Base-by-base conservation (phyloP, 352 stramenopile species). In the Ophiocytium majus region DNA sequence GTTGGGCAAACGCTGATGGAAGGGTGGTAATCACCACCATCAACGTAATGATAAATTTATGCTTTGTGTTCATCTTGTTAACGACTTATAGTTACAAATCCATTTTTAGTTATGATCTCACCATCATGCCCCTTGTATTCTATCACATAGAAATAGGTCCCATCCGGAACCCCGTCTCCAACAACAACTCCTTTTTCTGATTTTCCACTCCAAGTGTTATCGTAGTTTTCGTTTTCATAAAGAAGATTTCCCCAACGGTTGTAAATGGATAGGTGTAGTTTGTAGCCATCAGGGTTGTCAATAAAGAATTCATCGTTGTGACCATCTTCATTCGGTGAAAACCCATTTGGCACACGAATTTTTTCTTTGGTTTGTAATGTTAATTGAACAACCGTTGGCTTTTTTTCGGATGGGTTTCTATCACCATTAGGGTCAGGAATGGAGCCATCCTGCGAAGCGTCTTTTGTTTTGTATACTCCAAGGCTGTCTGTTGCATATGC, bases 131-230 rank as follows among this genome's bases (percentile, higher is more conserved):
- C 57, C 28, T n/a, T n/a, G n/a, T 23, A 28, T 71, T 71, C 57
- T 23, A 71, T 71, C 28, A 71, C 28, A 71, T 71, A 71, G 57
- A 71, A 71, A 28, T 71, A 71, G 28, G 57, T 71, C 28, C 57
- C 57, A 23, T 71, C 57, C 28, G 57, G 57, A 23, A 71, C 23
- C 28, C 28, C 57, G 28, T 71, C 28, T 23, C 57, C 57, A 71
- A 71, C 23, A 28, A 23, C 28, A 23, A 71, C 57, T 23, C 57
- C 57, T 71, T 71, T 23, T 23, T 71, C 28, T 71, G 57, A 71
- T 71, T 23, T 71, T 71, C 57, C 57, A 71, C 28, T 28, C 57
- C 57, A 71, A 23, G 57, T 23, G 28, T 71, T 71, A 71, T 71
- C 57, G 57, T 71, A 71, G 23, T 71, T 23, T 71, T 71, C 28